phyloP scores from a whole-genome alignment of 2,329 filamentous ascomycete genomes.

The Ophiosphaerella narmari region DNA sequence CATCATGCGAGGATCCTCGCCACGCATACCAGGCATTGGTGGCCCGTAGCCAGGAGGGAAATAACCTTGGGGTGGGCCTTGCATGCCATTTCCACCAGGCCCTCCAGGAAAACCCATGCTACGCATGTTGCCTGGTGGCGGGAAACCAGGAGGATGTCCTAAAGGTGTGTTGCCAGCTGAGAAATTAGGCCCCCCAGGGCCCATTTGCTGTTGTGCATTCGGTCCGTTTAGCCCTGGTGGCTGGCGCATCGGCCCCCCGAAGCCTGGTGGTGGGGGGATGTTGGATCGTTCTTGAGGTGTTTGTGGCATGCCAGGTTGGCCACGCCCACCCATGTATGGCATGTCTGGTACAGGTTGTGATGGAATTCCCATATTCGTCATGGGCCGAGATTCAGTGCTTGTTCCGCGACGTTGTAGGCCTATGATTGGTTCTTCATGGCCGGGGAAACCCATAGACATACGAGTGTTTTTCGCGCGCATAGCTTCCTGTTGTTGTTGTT shows the following conservation, averaged over 20 bases:
- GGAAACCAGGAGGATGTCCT: constrained; percentile 44
- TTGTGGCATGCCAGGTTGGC: constrained; percentile 43
- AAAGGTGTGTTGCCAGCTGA: constrained; percentile 46
- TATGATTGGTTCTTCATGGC: constrained; percentile 40
- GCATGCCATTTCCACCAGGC: constrained; percentile 38
- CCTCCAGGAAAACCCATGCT: constrained; percentile 35
- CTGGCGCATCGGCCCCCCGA: constrained; percentile 42
- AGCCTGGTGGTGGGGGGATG: constrained; percentile 44
- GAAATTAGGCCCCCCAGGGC: constrained; percentile 37
- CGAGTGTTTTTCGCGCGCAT: constrained; percentile 40
- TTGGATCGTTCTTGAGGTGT: constrained; percentile 43
- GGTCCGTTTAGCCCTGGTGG: constrained; percentile 42
- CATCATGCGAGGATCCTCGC: constrained; percentile 44
- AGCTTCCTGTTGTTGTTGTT: constrained; percentile 42
- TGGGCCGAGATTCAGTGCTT: constrained; percentile 41
- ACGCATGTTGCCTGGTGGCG: constrained; percentile 36
- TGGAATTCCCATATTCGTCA: constrained; percentile 50
- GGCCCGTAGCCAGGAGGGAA: constrained; percentile 42
- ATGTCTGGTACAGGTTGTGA: constrained; percentile 45
- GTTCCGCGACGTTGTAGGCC: constrained; percentile 45
- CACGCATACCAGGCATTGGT: constrained; percentile 36
- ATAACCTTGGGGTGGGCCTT: constrained; percentile 42
- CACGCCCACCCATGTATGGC: constrained; percentile 38
- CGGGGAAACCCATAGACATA: constrained; percentile 38
- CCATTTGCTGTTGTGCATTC: constrained; percentile 36